A percentile compares a stretch with the other conserved stretches of the same genome.
Evolutionary conservation across 1,284 basidiomycete species (phyloP).

Genomic region (Spongiforma sp.): DNA sequence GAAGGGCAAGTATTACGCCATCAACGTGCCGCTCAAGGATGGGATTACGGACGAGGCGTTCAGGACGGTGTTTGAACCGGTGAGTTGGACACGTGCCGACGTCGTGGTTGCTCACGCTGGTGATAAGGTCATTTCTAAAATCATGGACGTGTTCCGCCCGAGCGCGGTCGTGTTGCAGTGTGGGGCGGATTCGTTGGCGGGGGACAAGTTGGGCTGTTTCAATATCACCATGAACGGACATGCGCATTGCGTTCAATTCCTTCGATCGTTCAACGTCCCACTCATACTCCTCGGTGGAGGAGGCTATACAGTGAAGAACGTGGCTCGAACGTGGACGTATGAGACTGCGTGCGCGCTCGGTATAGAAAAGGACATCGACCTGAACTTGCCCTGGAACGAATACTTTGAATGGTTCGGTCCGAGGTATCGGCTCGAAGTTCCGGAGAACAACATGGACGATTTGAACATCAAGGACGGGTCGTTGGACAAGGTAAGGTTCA

Average conservation of each 20-base stretch:
- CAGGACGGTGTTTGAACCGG: constrained; percentile 87
- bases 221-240: constrained; percentile 97
- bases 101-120: not conserved
- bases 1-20: constrained; percentile 87
- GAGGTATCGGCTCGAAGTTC: constrained; percentile 91
- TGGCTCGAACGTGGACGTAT: constrained; percentile 91
- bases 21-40: constrained; percentile 95
- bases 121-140: constrained; percentile 78
- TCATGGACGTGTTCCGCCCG: constrained; percentile 91
- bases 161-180: constrained; percentile 94
- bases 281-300: constrained; percentile 95
- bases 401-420: constrained; percentile 99
- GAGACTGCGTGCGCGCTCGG: constrained; percentile 96
- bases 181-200: constrained; percentile 94
- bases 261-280: constrained; percentile 86
- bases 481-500: constrained; percentile 82
- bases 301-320: constrained; percentile 96
- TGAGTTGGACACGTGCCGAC: constrained; percentile 48
- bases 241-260: constrained; percentile 88
- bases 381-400: constrained; percentile 92
- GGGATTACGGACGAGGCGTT: constrained; percentile 90
- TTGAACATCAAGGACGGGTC: constrained; percentile 85
- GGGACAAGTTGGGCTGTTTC: constrained; percentile 97
- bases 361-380: constrained; percentile 77
- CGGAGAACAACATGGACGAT: constrained; percentile 94